Percentiles rank a stretch among this genome's conserved stretches.
Evolutionary conservation across 2,329 filamentous ascomycete genomes (phyloP).

Genomic region (Fusarium hostae): DNA sequence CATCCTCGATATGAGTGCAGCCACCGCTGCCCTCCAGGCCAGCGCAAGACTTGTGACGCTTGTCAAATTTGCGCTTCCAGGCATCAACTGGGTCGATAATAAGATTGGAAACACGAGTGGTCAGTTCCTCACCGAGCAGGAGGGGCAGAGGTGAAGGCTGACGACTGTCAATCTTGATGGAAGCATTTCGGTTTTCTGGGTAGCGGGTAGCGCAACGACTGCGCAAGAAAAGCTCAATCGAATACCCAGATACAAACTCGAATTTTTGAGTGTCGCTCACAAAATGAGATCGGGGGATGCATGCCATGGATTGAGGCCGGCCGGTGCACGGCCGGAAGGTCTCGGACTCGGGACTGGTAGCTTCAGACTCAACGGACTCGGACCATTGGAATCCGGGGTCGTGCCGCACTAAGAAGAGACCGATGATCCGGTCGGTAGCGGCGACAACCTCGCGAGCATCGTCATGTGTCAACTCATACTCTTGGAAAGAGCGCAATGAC

Average conservation of each 20-base stretch:
- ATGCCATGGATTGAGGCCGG: constrained; percentile 58
- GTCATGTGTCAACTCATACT: constrained; percentile 56
- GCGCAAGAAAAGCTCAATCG: constrained; percentile 58
- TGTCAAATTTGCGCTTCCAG: constrained; percentile 55
- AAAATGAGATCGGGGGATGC: constrained; percentile 58
- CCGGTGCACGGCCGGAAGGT: constrained; percentile 55
- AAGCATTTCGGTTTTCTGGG: constrained; percentile 52
- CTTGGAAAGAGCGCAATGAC: constrained; percentile 62
- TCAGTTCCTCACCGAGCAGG: constrained; percentile 57
- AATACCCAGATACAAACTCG: constrained; percentile 59
- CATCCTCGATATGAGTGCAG: constrained; percentile 55
- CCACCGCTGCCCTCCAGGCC: constrained; percentile 51
- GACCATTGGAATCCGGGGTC: constrained; percentile 63
- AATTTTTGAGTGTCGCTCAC: constrained; percentile 49
- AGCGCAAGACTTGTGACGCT: constrained; percentile 52
- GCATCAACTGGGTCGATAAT: constrained; percentile 55
- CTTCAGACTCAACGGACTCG: constrained; percentile 54
- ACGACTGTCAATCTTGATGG: constrained; percentile 57
- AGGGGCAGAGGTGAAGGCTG: constrained; percentile 62
- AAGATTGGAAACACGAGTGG: constrained; percentile 57
- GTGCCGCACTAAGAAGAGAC: constrained; percentile 61
- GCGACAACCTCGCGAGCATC: constrained; percentile 59
- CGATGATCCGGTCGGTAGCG: constrained; percentile 62
- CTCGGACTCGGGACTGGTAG: constrained; percentile 50
- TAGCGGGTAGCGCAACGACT: constrained; percentile 52